Evolutionary conservation across 768 basidiomycete genomes (phyloP).

Genomic region (Rickenella mellea): DNA sequence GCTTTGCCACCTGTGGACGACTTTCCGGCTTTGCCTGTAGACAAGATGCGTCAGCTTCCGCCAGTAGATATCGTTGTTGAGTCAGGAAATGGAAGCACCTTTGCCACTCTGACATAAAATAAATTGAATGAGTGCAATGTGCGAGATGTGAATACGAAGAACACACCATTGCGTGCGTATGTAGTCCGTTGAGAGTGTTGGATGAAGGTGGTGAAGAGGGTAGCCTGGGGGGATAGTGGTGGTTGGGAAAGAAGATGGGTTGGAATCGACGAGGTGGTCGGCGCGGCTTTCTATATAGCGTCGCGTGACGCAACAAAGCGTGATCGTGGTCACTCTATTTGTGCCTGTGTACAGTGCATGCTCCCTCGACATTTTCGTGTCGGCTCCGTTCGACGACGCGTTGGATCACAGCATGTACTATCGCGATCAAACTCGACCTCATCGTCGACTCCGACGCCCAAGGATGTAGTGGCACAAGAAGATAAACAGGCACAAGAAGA

Average conservation of each 20-base stretch:
- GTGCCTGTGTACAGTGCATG: too few species aligned
- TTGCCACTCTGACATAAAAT: constrained; percentile 26
- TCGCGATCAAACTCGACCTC: neutral
- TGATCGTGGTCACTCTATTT: too few species aligned
- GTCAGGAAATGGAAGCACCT: constrained; percentile 15
- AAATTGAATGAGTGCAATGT: neutral
- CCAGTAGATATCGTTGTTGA: neutral
- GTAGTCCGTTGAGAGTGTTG: constrained; percentile 2
- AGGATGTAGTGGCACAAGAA: neutral
- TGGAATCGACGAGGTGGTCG: neutral
- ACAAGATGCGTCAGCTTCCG: neutral
- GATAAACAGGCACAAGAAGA: constrained; percentile 1
- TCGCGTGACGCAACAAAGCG: too few species aligned
- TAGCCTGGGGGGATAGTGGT: constrained; percentile 22
- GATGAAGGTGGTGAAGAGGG: constrained; percentile 2
- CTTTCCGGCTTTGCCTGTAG: constrained; percentile 43
- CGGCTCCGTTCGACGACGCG: neutral
- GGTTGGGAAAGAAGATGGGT: constrained; percentile 13
- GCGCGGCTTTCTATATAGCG: too few species aligned
- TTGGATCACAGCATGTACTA: neutral
- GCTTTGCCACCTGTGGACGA: constrained; percentile 65
- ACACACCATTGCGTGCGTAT: neutral
- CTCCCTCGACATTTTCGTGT: too few species aligned
- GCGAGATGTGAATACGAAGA: neutral
- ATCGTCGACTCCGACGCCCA: neutral